phyloP scores from a whole-genome alignment of 2,329 filamentous ascomycete genomes.

The Ustulina deusta region DNA sequence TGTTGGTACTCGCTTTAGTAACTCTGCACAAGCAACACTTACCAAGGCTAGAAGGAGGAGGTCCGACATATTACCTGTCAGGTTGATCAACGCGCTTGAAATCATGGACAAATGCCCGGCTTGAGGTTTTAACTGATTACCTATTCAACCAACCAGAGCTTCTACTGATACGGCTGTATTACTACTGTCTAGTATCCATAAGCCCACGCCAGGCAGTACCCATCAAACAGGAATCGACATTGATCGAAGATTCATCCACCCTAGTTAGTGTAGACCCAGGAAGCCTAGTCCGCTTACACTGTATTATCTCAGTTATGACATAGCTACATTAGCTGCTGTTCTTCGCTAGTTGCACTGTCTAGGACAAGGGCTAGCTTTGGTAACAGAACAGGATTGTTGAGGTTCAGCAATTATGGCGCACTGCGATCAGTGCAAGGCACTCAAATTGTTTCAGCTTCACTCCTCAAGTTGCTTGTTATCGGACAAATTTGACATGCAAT shows the following conservation, averaged over 20 bases:
- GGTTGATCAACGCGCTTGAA: neutral
- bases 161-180: neutral
- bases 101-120: neutral
- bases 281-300: constrained; percentile 14
- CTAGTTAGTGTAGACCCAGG: neutral
- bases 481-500: neutral
- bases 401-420: neutral
- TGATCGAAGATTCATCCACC: constrained; percentile 4
- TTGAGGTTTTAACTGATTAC: constrained; percentile 2
- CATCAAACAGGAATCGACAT: neutral
- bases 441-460: neutral
- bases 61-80: neutral
- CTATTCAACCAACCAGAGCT: neutral
- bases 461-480: neutral
- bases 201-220: too few species aligned
- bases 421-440: neutral
- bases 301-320: constrained; percentile 25
- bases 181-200: neutral
- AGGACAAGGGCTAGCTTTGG: neutral
- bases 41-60: neutral
- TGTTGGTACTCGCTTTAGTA: neutral
- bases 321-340: neutral
- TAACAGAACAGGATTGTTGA: neutral
- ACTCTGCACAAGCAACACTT: neutral
- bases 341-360: neutral